Percentiles rank a stretch among this genome's conserved stretches.
Conservation (phyloP, 805 yeast genomes). For the Vanderwaltozyma verrucispora region DNA sequence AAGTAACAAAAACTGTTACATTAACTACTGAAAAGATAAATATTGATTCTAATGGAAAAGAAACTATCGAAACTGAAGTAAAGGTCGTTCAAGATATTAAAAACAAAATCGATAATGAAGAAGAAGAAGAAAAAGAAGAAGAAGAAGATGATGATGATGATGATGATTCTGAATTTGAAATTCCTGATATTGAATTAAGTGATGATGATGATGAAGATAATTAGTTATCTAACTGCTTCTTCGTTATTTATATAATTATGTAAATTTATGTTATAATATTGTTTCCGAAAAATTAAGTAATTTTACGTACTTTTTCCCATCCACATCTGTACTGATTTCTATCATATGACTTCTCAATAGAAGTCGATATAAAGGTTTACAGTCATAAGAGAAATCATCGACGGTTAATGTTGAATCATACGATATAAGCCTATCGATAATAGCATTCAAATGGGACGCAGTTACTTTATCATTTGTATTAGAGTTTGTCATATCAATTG, state of each 20-base stretch:
- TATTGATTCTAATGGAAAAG: background rate
- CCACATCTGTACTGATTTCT: conserved; percentile 1
- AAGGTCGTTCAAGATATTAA: conserved; percentile 5
- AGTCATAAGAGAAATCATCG: conserved; percentile 11
- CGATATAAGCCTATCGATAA: conserved; percentile 10
- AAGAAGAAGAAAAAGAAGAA: background rate
- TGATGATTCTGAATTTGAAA: conserved; percentile 24
- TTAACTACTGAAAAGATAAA: background rate
- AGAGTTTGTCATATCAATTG: conserved; percentile 9
- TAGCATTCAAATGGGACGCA: background rate
- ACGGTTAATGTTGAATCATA: conserved; percentile 10
- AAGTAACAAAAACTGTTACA: background rate
- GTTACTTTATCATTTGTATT: conserved; percentile 4
- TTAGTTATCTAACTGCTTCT: too few relatives aligned
- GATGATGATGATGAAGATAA: conserved; percentile 8
- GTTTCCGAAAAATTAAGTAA: conserved; percentile 12
- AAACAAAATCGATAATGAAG: conserved; percentile 6
- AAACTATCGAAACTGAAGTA: background rate
- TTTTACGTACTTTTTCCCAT: conserved; percentile 7
- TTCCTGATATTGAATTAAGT: conserved; percentile 19
- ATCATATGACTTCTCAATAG: conserved; percentile 10
- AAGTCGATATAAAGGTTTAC: conserved; percentile 13
- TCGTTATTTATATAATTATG: background rate
- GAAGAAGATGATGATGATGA: conserved; percentile 8
- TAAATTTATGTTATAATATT: background rate